Base-by-base conservation (phyloP, 2,329 filamentous ascomycete genomes). In the Nothophaeocryptopus gaeumannii region DNA sequence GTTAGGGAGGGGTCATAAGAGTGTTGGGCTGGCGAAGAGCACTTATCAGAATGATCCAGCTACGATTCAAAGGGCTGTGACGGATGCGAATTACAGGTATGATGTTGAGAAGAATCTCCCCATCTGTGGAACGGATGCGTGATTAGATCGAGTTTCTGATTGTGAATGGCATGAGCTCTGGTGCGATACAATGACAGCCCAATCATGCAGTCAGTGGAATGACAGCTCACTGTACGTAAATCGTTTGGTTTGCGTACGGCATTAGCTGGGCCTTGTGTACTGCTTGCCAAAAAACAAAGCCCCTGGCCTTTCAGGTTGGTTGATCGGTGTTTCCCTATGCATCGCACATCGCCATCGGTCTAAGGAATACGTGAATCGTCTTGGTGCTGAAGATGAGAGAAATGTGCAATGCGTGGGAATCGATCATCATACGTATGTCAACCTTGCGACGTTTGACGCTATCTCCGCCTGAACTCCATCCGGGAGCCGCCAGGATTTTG, bases 21-120 rank as follows among this genome's bases (percentile, higher is more conserved):
- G 36, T 35, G 50, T 54, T 3, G 63, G 64, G 2, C 50, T 58
- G n/a, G 46, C 51, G 7, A 50, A 59, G 58, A 66, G 63, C 37
- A 58, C 54, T 12, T 67, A 54, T 33, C 58, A 37, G 45, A 53
- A 53, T 42, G 45, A 48, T 32, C 47, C 41, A 7, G 26, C 20
- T 14, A 53, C 50, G 37, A 49, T 53, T 30, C 50, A 53, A 26
- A 16, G 15, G 36, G 12, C 40, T 34, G 43, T 51, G 8, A 16
- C 49, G 14, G 50, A 45, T 35, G 50, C 36, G 31, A 46, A 45
- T 32, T 52, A 44, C 44, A 43, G 31, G 8, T 52, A 43, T n/a
- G 35, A 47, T 48, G 7, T 29, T 11, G 34, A 43, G 34, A 52
- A 31, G 13, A 43, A 52, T 35, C n/a, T 52, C 26, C 47, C 47